Evolutionary conservation across 176 grass and related monocot genomes (phyloP).

Genomic region (Aegilops tauschii): DNA sequence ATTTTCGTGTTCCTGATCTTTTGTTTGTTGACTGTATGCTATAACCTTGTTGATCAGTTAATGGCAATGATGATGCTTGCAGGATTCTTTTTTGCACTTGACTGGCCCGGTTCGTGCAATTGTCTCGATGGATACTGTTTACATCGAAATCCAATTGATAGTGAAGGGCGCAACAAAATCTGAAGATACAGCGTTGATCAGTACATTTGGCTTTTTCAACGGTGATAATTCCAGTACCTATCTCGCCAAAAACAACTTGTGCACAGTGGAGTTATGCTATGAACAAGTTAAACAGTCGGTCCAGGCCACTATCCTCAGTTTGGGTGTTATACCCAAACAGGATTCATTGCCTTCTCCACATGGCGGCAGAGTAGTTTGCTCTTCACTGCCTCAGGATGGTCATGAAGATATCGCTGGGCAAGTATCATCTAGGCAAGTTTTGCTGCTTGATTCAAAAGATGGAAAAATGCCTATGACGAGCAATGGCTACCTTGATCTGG

Average conservation of each 20-base stretch:
- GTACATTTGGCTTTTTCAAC: neutral
- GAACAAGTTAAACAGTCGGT: neutral
- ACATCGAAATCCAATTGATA: neutral
- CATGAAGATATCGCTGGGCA: neutral
- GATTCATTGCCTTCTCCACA: neutral
- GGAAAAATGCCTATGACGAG: neutral
- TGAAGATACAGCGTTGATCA: neutral
- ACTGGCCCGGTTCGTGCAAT: neutral
- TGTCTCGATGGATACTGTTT: neutral
- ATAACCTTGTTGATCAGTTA: neutral
- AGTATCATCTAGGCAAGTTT: neutral
- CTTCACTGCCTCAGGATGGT: neutral
- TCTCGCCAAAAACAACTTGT: neutral
- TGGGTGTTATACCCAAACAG: neutral
- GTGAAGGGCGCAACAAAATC: neutral
- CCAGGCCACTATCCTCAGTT: neutral
- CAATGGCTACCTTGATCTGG: neutral
- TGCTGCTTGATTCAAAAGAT: neutral
- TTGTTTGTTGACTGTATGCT: neutral
- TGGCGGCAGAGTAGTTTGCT: neutral
- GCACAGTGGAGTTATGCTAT: neutral
- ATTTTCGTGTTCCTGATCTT: neutral
- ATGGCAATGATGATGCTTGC: neutral
- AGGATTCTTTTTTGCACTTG: neutral
- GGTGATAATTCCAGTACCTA: neutral